phyloP scores from a whole-genome alignment of 106 monocot species.

The Triglochin maritima region DNA sequence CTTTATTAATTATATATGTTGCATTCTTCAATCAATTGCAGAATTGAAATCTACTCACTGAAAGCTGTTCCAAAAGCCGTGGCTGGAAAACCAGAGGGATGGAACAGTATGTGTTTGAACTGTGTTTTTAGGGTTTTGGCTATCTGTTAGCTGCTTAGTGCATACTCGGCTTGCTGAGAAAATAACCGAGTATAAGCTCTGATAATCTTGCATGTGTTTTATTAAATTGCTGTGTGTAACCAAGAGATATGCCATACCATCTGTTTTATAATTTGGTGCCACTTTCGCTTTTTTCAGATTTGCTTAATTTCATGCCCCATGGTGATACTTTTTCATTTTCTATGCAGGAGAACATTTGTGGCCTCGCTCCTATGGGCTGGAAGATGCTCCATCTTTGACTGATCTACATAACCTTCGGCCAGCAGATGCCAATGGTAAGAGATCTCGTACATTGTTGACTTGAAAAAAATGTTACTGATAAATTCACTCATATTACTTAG shows the following conservation, averaged over 20 bases:
- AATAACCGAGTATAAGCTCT: no score
- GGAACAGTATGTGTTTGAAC: constrained; percentile 58
- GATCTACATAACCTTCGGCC: constrained; percentile 86
- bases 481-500: no score
- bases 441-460: neutral
- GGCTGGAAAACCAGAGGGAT: constrained; percentile 71
- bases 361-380: constrained; percentile 77
- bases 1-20: no score
- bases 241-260: no score
- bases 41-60: constrained; percentile 75
- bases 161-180: neutral
- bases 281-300: neutral
- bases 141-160: neutral
- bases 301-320: neutral
- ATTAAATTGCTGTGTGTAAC: no score
- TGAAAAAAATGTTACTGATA: no score
- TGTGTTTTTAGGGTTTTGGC: neutral
- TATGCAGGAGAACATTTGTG: constrained; percentile 79
- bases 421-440: constrained; percentile 68
- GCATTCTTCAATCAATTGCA: constrained; percentile 15
- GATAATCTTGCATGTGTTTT: no score
- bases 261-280: neutral
- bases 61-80: constrained; percentile 50
- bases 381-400: constrained; percentile 40
- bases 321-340: constrained; percentile 3